A percentile compares a stretch with the other conserved stretches of the same genome.
Evolutionary conservation across 1,284 basidiomycete genomes (phyloP).

Genomic region (Marasmius sp.): DNA sequence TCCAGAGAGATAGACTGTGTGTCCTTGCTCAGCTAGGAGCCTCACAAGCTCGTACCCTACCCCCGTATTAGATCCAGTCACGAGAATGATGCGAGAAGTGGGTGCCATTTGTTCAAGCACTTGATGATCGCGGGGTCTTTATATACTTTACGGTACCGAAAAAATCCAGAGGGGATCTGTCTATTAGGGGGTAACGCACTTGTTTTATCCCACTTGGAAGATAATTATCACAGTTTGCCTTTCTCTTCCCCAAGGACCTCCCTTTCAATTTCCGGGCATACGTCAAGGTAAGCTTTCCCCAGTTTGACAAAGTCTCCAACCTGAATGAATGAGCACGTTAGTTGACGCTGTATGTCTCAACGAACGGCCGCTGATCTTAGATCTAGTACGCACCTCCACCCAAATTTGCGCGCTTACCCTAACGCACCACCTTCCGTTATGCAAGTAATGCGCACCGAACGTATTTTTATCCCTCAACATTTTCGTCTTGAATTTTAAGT

Average conservation of each 20-base stretch:
- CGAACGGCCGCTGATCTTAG: not conserved
- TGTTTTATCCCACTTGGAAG: not conserved
- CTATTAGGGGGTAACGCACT: not conserved
- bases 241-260: conserved; percentile 12
- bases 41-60: conserved; percentile 21
- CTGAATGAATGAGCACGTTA: conserved; percentile 26
- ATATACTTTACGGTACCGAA: no score
- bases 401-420: conserved; percentile 66
- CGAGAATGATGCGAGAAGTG: conserved; percentile 7
- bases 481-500: conserved; percentile 33
- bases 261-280: conserved; percentile 34
- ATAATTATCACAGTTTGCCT: not conserved
- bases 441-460: conserved; percentile 39
- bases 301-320: conserved; percentile 55
- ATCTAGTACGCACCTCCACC: conserved; percentile 52
- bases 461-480: conserved; percentile 41
- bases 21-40: conserved; percentile 17
- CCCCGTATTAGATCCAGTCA: conserved; percentile 16
- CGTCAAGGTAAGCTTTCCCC: conserved; percentile 36
- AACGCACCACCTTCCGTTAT: conserved; percentile 61
- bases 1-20: conserved; percentile 18
- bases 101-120: not conserved
- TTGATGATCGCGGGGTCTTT: no score
- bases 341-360: not conserved
- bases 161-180: no score